These are phyloP conservation scores for Xylaria curta DNA, from an alignment of 495 filamentous ascomycete genomes.

Conservation along the genomic window DNA sequence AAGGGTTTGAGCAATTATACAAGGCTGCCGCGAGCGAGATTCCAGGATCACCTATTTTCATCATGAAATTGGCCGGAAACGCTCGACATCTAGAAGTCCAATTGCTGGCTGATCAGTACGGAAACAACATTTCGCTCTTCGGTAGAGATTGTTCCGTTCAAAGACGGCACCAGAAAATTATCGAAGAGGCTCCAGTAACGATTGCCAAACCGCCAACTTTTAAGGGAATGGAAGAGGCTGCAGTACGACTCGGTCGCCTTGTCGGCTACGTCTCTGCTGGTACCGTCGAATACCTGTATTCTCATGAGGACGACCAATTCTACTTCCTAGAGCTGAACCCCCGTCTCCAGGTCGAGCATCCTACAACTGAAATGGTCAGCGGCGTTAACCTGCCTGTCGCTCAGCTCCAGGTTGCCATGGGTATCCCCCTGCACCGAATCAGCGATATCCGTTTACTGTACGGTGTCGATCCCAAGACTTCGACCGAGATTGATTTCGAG, in stretches of 20 bases:
- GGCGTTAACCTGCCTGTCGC: constrained; percentile 97
- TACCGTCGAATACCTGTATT: constrained; percentile 99
- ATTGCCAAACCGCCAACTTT: constrained; percentile 90
- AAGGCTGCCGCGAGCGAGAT: constrained; percentile 97
- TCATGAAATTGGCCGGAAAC: constrained; percentile 99
- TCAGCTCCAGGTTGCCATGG: constrained; percentile 99
- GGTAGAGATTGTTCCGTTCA: constrained; percentile 99
- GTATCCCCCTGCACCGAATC: constrained; percentile 93
- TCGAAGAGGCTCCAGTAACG: constrained; percentile 97
- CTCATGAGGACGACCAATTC: constrained; percentile 97
- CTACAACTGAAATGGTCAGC: constrained; percentile 98
- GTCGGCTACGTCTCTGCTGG: constrained; percentile 99
- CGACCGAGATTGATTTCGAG: constrained; percentile 93
- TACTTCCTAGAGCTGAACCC: constrained; percentile 99
- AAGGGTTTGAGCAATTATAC: constrained; percentile 83
- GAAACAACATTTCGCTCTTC: constrained; percentile 98
- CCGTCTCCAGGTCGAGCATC: constrained; percentile 98
- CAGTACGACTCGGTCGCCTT: constrained; percentile 88
- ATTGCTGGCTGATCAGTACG: constrained; percentile 96
- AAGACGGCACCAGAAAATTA: constrained; percentile 99
- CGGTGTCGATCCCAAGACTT: constrained; percentile 86
- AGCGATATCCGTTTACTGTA: constrained; percentile 96
- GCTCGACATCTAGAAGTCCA: constrained; percentile 98
- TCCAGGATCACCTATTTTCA: constrained; percentile 98
- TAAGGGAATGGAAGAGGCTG: constrained; percentile 94